Percentiles rank a stretch among this genome's conserved stretches.
phyloP scores from a whole-genome alignment of 371 early-diverging fungal species.

The Rhizomucor miehei region DNA sequence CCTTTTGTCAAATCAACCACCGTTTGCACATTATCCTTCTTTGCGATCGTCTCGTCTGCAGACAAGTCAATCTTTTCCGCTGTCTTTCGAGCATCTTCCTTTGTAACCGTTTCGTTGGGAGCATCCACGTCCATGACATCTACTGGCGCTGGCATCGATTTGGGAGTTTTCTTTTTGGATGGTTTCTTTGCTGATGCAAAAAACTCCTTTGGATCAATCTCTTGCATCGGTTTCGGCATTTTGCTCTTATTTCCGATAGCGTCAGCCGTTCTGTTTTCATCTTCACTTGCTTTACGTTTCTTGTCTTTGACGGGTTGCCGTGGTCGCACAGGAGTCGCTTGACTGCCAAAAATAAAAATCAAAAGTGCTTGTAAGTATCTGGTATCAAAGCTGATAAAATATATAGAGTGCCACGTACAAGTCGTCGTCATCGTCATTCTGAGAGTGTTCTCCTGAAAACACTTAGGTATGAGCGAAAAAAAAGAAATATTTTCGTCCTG shows the following conservation, averaged over 20 bases:
- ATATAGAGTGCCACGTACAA: too few relatives aligned
- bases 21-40: background rate
- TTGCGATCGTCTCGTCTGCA: background rate
- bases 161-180: background rate
- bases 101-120: background rate
- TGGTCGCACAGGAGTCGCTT: too few relatives aligned
- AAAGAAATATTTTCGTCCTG: too few relatives aligned
- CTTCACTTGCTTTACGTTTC: too few relatives aligned
- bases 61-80: background rate
- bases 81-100: background rate
- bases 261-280: too few relatives aligned
- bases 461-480: too few relatives aligned
- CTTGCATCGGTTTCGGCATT: background rate
- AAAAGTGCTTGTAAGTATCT: too few relatives aligned
- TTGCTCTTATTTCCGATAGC: background rate
- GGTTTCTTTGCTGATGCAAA: background rate
- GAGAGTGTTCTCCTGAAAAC: too few relatives aligned
- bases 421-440: too few relatives aligned
- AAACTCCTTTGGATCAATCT: slow-evolving; percentile 1
- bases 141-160: background rate
- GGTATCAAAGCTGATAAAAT: too few relatives aligned
- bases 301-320: too few relatives aligned
- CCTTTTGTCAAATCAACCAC: background rate
- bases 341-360: too few relatives aligned
- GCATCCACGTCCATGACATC: background rate